Evolutionary conservation across 176 grass and related monocot genomes (phyloP), one percentile per base, ranked within the genome.

Genomic region (Echinochloa phyllopogon): DNA sequence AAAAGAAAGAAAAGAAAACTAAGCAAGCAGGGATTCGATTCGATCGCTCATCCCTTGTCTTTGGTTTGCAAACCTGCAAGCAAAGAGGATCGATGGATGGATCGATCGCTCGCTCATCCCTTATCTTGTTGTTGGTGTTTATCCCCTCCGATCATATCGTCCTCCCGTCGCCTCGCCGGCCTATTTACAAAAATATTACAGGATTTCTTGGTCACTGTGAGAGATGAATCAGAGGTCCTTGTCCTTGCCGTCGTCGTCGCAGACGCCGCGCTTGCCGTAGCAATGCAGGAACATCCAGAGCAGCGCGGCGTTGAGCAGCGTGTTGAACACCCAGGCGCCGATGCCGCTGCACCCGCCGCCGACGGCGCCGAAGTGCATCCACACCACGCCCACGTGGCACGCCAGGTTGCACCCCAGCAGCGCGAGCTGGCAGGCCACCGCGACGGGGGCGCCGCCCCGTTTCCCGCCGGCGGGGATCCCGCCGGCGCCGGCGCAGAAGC

Each of bases 281-380:
- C 89, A 98, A 82, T 92, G 84, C 45, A 98, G 71, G 87, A 98
- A 95, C 15, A 91, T 91, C 83, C 91, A 88, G 21, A 95, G 88
- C 50, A 98, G 79, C 0, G 85, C 89, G 6, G 44, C 93, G 72
- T 98, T 95, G 79, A 98, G 91, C 12, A 95, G 36, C 1, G 93
- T 83, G 82, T 95, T 98, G 89, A 98, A 89, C 0, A 98, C 80
- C 96, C 96, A 95, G 0, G 96, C 96, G 48, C 93, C 93, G 44
- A 95, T 98, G 23, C 96, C 93, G 60, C 88, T 98, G 84, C 93
- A 94, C 3, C 96, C 93, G 27, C 91, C 96, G 15, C 85, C 92
- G 58, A 65, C 89, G 78, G 80, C 92, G 13, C 89, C 87, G 75
- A 98, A 93, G 78, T 98, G 96, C 87, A 95, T 87, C 78, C 94